These are phyloP conservation scores for Stylosanthes scabra DNA, from an alignment of 331 rosid genomes.

Conservation along the genomic window DNA sequence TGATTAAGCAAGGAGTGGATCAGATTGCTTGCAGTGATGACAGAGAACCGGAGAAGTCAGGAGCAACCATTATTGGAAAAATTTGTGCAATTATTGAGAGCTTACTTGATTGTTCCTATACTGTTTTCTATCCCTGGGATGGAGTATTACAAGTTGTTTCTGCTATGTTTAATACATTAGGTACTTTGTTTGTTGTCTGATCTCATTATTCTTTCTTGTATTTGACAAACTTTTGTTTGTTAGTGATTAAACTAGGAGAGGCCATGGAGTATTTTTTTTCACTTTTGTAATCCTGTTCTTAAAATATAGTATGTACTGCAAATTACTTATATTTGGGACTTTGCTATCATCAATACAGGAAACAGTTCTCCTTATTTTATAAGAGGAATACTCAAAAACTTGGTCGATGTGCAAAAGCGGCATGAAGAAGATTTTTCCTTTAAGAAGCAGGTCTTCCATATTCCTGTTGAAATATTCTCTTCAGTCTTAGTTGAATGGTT, in stretches of 20 bases:
- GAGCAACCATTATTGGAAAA: conserved; percentile 84
- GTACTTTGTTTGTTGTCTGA: conserved; percentile 43
- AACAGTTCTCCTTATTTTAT: conserved; percentile 63
- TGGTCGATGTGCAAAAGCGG: conserved; percentile 79
- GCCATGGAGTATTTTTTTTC: not conserved
- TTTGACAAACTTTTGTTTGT: not conserved
- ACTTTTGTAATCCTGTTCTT: conserved; percentile 10
- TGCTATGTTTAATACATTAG: conserved; percentile 77
- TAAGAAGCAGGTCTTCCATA: conserved; percentile 70
- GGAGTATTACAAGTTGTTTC: conserved; percentile 76
- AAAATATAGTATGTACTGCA: conserved; percentile 15
- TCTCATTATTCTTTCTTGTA: conserved; percentile 11
- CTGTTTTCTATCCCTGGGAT: conserved; percentile 62
- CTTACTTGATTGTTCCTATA: conserved; percentile 77
- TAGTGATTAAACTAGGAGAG: not conserved
- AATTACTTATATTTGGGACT: conserved; percentile 10
- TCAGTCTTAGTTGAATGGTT: conserved; percentile 11
- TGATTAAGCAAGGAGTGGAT: conserved; percentile 83
- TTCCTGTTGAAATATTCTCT: too few species aligned
- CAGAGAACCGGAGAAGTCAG: conserved; percentile 60
- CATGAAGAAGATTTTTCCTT: conserved; percentile 84
- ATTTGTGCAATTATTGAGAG: conserved; percentile 75
- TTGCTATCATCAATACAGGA: conserved; percentile 55
- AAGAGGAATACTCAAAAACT: conserved; percentile 64
- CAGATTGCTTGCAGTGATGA: conserved; percentile 45